Percentiles rank a stretch among this genome's conserved stretches.
These are phyloP conservation scores for Stachybotrys echinatus DNA, from an alignment of 2,329 filamentous ascomycete genomes.

Conservation along the genomic window DNA sequence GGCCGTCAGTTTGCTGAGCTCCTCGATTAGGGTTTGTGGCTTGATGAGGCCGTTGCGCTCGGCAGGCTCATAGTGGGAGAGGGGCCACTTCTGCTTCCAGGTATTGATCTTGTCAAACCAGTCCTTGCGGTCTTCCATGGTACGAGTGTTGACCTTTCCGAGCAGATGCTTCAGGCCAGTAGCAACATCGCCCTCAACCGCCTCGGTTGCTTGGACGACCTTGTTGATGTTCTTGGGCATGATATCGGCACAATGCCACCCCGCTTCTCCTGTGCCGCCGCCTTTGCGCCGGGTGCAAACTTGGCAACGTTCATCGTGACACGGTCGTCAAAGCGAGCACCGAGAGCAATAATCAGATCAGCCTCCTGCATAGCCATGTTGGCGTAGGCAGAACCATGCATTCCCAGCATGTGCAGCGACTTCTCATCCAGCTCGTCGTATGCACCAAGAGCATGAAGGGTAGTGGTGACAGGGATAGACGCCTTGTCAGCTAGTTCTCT, in stretches of 20 bases:
- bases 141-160: slow-evolving; percentile 60
- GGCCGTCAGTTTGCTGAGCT: slow-evolving; percentile 78
- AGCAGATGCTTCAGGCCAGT: slow-evolving; percentile 72
- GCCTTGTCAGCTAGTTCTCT: slow-evolving; percentile 86
- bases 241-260: slow-evolving; percentile 93
- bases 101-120: slow-evolving; percentile 87
- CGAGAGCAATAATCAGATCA: slow-evolving; percentile 91
- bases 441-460: slow-evolving; percentile 85
- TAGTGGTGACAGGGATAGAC: slow-evolving; percentile 91
- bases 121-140: slow-evolving; percentile 62
- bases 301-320: slow-evolving; percentile 77
- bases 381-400: slow-evolving; percentile 95
- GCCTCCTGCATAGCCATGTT: slow-evolving; percentile 98
- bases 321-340: slow-evolving; percentile 92
- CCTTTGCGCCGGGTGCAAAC: slow-evolving; percentile 84
- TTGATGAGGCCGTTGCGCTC: slow-evolving; percentile 78
- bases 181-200: slow-evolving; percentile 87
- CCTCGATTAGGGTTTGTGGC: slow-evolving; percentile 88
- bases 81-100: slow-evolving; percentile 91
- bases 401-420: slow-evolving; percentile 95
- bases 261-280: slow-evolving; percentile 75
- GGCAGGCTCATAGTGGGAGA: slow-evolving; percentile 74
- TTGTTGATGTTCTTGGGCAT: slow-evolving; percentile 99
- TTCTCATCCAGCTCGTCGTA: slow-evolving; percentile 93
- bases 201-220: slow-evolving; percentile 93